phyloP scores from a whole-genome alignment of 345 rosid species.

The Salix exigua region DNA sequence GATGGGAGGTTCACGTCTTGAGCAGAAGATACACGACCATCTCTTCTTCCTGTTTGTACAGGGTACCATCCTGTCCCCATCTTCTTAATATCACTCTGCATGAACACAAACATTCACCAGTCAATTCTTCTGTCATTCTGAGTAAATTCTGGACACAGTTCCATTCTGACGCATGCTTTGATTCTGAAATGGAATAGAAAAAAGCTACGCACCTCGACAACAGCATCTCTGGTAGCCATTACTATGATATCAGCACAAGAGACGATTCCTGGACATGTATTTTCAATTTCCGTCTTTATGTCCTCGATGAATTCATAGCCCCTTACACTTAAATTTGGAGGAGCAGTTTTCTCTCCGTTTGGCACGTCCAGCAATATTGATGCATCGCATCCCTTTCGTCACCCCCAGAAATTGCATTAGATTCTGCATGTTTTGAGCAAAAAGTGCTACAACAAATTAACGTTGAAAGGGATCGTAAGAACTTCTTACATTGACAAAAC shows the following conservation, averaged over 20 bases:
- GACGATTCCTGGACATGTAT: slow-evolving; percentile 41
- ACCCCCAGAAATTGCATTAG: background rate
- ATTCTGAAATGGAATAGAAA: background rate
- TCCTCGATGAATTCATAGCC: slow-evolving; percentile 38
- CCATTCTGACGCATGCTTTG: too few species aligned
- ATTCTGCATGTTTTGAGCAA: background rate
- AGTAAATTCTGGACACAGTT: background rate
- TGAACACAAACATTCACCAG: too few species aligned
- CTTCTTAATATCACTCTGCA: too few species aligned
- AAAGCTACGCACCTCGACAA: slow-evolving; percentile 29
- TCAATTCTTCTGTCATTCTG: slow-evolving; percentile 23
- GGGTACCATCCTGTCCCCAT: slow-evolving; percentile 29
- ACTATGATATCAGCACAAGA: slow-evolving; percentile 62
- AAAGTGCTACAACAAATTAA: background rate
- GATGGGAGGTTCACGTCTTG: slow-evolving; percentile 30
- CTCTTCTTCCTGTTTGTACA: slow-evolving; percentile 48
- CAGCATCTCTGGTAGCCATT: slow-evolving; percentile 63
- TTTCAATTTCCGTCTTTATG: slow-evolving; percentile 34
- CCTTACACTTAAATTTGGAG: slow-evolving; percentile 35
- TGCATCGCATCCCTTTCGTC: slow-evolving; percentile 44
- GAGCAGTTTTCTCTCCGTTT: slow-evolving; percentile 37
- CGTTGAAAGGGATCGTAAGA: background rate
- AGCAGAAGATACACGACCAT: slow-evolving; percentile 30
- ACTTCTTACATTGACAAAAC: slow-evolving; percentile 38
- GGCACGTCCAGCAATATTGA: slow-evolving; percentile 37